These are phyloP conservation scores for Carpinus fangiana DNA, from an alignment of 306 rosid genomes.

Conservation along the genomic window DNA sequence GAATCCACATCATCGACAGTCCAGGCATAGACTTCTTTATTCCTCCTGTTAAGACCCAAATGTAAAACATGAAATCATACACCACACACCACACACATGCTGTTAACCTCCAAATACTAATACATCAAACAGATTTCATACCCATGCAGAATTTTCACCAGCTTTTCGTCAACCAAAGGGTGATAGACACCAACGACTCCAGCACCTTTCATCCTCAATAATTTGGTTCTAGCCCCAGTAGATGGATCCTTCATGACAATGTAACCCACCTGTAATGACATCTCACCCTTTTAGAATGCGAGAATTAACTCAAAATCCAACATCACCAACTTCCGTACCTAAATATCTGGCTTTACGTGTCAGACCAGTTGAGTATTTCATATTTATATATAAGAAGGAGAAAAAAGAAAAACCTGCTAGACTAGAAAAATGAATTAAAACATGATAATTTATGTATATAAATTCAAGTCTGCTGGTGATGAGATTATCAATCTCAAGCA, in stretches of 20 bases:
- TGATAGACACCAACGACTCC: slow-evolving; percentile 85
- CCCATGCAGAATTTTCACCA: slow-evolving; percentile 69
- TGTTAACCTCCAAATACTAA: background rate
- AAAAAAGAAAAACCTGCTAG: background rate
- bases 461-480: background rate
- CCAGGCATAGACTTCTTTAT: slow-evolving; percentile 84
- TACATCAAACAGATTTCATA: slow-evolving; percentile 30
- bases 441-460: background rate
- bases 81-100: background rate
- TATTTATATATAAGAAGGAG: background rate
- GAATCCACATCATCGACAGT: slow-evolving; percentile 78
- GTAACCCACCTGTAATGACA: slow-evolving; percentile 75
- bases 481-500: background rate
- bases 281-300: background rate
- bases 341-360: background rate
- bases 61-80: slow-evolving; percentile 14
- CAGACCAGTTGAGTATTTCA: background rate
- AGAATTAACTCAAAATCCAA: background rate
- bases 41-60: slow-evolving; percentile 52
- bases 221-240: slow-evolving; percentile 56
- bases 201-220: slow-evolving; percentile 82
- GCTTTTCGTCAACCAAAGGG: slow-evolving; percentile 75
- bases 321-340: background rate
- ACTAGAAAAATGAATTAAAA: background rate
- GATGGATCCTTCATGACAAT: slow-evolving; percentile 79